These are phyloP conservation scores for Aphanomyces cochlioides DNA, from an alignment of 352 stramenopile species.

Conservation along the genomic window DNA sequence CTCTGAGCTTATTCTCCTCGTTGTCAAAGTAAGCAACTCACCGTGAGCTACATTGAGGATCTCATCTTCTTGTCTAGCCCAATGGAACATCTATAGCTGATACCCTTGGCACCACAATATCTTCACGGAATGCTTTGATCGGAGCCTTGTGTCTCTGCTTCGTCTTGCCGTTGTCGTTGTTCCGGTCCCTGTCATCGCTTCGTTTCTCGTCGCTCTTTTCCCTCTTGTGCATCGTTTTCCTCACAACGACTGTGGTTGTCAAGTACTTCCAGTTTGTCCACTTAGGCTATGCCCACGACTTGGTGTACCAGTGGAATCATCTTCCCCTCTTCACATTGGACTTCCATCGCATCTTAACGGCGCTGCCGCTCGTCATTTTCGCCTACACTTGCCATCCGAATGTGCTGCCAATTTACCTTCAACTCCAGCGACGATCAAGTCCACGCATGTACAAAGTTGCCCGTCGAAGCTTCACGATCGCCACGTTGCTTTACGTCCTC, in stretches of 20 bases:
- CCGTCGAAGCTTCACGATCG: conserved; percentile 69
- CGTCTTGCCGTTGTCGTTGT: conserved; percentile 75
- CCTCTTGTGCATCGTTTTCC: conserved; percentile 85
- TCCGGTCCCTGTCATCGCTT: conserved; percentile 76
- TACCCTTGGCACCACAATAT: neutral
- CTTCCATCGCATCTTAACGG: conserved; percentile 55
- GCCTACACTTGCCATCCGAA: conserved; percentile 87
- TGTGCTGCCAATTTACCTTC: conserved; percentile 84
- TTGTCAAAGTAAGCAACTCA: conserved; percentile 41
- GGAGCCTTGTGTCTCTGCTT: conserved; percentile 55
- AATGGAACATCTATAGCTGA: neutral
- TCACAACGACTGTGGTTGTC: conserved; percentile 81
- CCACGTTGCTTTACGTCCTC: conserved; percentile 66
- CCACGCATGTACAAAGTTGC: conserved; percentile 82
- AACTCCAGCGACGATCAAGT: conserved; percentile 80
- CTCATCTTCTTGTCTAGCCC: neutral
- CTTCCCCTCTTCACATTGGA: conserved; percentile 69
- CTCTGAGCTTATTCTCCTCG: conserved; percentile 69
- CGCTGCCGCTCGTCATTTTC: conserved; percentile 82
- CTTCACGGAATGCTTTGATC: conserved; percentile 61
- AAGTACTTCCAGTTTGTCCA: conserved; percentile 89
- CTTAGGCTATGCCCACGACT: conserved; percentile 51
- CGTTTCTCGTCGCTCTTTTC: conserved; percentile 86
- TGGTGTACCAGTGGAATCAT: conserved; percentile 70
- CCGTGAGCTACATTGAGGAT: neutral